Conservation (phyloP, 441 rosid species). For the Gossypium lobatum region DNA sequence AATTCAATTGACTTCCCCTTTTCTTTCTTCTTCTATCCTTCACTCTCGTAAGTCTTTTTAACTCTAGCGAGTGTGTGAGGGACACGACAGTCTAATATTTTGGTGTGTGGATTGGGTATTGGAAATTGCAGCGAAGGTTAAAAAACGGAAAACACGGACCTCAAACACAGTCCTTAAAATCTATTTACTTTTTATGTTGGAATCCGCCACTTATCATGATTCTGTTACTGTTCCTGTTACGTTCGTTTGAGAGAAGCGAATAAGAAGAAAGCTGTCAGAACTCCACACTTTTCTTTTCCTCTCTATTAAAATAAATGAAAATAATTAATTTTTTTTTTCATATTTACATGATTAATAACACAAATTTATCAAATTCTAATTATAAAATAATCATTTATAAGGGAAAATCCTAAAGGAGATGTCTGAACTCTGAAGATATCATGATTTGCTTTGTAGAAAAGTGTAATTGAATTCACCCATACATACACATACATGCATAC, state of each 20-base stretch:
- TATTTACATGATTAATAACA: no score
- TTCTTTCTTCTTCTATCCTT: conserved; percentile 10
- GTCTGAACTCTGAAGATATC: no score
- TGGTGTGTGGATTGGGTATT: conserved; percentile 41
- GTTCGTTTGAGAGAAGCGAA: conserved; percentile 22
- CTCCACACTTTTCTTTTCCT: background rate
- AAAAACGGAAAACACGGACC: conserved; percentile 35
- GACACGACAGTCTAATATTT: conserved; percentile 25
- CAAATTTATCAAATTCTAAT: no score
- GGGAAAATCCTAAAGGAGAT: no score
- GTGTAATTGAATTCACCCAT: background rate
- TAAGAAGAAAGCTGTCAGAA: conserved; percentile 36
- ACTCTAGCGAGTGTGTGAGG: background rate
- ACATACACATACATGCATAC: no score
- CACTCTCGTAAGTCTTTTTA: background rate
- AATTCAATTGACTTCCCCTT: background rate
- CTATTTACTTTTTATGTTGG: conserved; percentile 27
- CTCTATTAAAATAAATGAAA: no score
- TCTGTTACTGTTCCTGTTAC: background rate
- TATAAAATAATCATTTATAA: no score
- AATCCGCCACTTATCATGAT: conserved; percentile 43
- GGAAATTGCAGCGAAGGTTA: conserved; percentile 47
- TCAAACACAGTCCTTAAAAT: conserved; percentile 38
- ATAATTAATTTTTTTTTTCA: no score
- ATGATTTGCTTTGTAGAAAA: background rate